These are phyloP conservation scores for Suhomyces anneliseae DNA, from an alignment of 1,139 yeast genomes.

Conservation along the genomic window DNA sequence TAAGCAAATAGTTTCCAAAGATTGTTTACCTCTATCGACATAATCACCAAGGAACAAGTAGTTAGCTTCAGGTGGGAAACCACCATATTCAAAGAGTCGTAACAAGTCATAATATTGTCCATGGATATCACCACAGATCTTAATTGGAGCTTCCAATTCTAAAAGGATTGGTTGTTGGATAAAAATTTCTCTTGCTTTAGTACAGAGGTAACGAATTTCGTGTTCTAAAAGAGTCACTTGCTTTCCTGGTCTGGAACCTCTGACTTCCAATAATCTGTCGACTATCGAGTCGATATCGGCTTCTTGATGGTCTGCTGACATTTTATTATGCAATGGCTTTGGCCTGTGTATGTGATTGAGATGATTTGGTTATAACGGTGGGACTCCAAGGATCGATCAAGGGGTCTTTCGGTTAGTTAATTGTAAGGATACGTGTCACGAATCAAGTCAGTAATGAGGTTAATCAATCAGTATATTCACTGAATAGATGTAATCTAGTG, in stretches of 20 bases:
- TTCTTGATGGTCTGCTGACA: conserved; percentile 64
- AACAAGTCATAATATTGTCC: conserved; percentile 96
- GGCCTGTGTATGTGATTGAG: conserved; percentile 2
- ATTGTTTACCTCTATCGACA: conserved; percentile 97
- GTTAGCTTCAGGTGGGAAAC: conserved; percentile 98
- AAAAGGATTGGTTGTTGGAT: conserved; percentile 95
- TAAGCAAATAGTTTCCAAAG: conserved; percentile 89
- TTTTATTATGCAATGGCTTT: conserved; percentile 13
- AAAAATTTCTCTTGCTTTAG: conserved; percentile 96
- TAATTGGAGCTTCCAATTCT: conserved; percentile 96
- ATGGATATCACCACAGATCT: conserved; percentile 93
- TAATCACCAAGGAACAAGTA: conserved; percentile 94
- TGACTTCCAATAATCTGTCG: conserved; percentile 93
- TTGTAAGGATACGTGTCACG: conserved; percentile 1
- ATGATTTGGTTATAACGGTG: neutral
- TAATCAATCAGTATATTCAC: conserved; percentile 1
- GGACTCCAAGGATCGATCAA: neutral
- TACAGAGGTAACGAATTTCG: conserved; percentile 93
- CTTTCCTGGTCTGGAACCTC: conserved; percentile 98
- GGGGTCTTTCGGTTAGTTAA: neutral
- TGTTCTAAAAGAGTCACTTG: conserved; percentile 92
- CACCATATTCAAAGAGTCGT: conserved; percentile 95
- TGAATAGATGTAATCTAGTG: neutral
- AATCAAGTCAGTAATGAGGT: neutral
- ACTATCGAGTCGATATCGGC: conserved; percentile 97